A percentile compares a stretch with the other conserved stretches of the same genome.
Conservation (phyloP, 129 eudicot genomes). For the Gnaphalium uliginosum region DNA sequence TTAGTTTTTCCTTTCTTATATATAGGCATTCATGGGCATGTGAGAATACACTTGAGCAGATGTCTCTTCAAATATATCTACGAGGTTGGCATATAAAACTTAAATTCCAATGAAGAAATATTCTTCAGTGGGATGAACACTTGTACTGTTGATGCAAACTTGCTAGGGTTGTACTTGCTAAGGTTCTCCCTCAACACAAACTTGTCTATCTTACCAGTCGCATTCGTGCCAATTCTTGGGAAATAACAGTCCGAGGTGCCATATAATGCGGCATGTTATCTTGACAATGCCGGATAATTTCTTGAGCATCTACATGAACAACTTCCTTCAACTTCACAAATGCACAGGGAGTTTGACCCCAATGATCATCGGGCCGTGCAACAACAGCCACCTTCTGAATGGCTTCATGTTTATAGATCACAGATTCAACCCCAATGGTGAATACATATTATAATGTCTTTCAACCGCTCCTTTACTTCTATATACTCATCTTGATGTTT, state of each 20-base stretch:
- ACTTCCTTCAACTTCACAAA: conserved; percentile 15
- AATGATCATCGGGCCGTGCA: conserved; percentile 14
- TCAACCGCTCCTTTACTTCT: conserved; percentile 10
- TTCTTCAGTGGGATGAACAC: neutral
- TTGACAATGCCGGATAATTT: neutral
- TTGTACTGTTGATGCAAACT: neutral
- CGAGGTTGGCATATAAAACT: neutral
- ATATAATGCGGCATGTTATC: conserved; percentile 13
- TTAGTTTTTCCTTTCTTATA: no score
- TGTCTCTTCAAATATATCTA: no score
- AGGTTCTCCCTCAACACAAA: neutral
- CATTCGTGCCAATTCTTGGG: conserved; percentile 14
- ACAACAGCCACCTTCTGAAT: conserved; percentile 14
- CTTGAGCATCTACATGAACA: conserved; percentile 16
- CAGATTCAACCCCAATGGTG: conserved; percentile 13
- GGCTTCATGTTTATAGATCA: conserved; percentile 5
- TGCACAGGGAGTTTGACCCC: conserved; percentile 18
- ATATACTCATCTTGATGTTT: conserved; percentile 10
- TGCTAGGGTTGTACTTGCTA: neutral
- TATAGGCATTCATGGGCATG: no score
- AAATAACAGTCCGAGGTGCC: conserved; percentile 9
- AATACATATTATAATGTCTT: conserved; percentile 18
- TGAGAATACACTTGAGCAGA: no score
- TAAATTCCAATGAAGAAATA: neutral
- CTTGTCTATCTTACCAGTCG: conserved; percentile 12